These are phyloP conservation scores for Trichophyton rubrum DNA, from an alignment of 2,329 filamentous ascomycete genomes.

Conservation along the genomic window DNA sequence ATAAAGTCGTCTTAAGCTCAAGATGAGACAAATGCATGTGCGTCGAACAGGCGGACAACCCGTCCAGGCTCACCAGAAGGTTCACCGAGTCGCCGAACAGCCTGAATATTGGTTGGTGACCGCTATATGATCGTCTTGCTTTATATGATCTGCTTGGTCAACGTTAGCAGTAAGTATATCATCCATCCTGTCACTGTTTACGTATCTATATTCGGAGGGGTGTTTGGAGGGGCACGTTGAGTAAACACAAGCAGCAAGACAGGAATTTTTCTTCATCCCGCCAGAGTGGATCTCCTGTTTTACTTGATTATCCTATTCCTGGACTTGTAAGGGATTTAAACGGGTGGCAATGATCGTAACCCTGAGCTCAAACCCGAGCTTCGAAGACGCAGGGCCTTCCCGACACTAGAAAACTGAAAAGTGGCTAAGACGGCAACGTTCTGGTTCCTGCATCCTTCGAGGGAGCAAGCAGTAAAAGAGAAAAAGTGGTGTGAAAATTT, in stretches of 20 bases:
- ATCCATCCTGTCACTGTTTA: background rate
- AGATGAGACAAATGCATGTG: constrained; percentile 1
- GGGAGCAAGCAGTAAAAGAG: background rate
- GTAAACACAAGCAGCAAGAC: background rate
- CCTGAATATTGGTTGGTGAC: background rate
- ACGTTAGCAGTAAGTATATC: background rate
- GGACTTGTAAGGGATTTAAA: background rate
- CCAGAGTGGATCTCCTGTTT: background rate
- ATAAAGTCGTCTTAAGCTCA: background rate
- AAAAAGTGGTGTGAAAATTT: background rate
- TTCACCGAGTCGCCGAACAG: background rate
- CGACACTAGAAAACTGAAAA: background rate
- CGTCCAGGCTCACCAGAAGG: background rate
- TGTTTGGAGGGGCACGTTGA: background rate
- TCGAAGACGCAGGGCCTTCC: background rate
- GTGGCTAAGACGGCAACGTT: background rate
- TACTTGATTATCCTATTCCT: background rate
- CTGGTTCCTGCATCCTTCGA: constrained; percentile 2
- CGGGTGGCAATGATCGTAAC: background rate
- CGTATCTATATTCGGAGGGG: background rate
- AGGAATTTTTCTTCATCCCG: background rate
- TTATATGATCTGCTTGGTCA: background rate
- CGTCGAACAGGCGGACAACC: background rate
- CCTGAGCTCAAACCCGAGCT: background rate
- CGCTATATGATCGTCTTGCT: background rate